These are phyloP conservation scores for Blastocystis sp. DNA, from an alignment of 352 stramenopile species.

Conservation along the genomic window DNA sequence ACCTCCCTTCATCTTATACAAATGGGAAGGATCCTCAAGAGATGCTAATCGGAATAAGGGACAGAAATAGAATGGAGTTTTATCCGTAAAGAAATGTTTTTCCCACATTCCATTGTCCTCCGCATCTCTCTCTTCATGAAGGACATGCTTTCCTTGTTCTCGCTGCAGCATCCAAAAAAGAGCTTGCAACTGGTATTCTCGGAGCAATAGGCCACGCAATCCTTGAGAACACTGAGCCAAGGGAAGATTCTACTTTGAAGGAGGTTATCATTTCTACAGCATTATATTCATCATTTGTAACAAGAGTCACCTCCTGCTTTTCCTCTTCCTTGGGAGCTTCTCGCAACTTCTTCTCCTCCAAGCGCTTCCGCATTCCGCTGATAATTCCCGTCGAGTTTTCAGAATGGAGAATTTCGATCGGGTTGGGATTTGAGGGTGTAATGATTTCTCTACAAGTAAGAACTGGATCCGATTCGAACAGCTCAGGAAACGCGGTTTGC, in stretches of 20 bases:
- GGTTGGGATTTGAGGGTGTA: background rate
- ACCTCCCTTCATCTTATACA: slow-evolving; percentile 69
- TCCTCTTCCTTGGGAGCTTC: background rate
- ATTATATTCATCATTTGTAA: slow-evolving; percentile 24
- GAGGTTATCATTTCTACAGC: background rate
- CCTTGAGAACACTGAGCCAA: background rate
- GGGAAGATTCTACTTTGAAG: background rate
- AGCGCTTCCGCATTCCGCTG: background rate
- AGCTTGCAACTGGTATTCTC: slow-evolving; percentile 75
- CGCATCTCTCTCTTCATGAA: background rate
- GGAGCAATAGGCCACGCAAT: slow-evolving; percentile 71
- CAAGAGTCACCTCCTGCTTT: background rate
- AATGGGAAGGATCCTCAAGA: slow-evolving; percentile 63
- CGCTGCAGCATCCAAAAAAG: slow-evolving; percentile 78
- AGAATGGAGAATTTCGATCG: slow-evolving; percentile 15
- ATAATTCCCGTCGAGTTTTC: slow-evolving; percentile 25
- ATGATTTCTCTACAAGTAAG: background rate
- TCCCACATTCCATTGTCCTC: slow-evolving; percentile 41
- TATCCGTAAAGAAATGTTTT: background rate
- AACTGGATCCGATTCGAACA: background rate
- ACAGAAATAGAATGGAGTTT: slow-evolving; percentile 48
- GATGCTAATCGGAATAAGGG: background rate
- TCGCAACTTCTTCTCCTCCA: background rate
- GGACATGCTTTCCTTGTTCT: slow-evolving; percentile 66
- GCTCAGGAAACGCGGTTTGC: background rate